Percentiles rank a stretch among this genome's conserved stretches.
These are phyloP conservation scores for Isatis lusitanica DNA, from an alignment of 441 rosid species.

Conservation along the genomic window DNA sequence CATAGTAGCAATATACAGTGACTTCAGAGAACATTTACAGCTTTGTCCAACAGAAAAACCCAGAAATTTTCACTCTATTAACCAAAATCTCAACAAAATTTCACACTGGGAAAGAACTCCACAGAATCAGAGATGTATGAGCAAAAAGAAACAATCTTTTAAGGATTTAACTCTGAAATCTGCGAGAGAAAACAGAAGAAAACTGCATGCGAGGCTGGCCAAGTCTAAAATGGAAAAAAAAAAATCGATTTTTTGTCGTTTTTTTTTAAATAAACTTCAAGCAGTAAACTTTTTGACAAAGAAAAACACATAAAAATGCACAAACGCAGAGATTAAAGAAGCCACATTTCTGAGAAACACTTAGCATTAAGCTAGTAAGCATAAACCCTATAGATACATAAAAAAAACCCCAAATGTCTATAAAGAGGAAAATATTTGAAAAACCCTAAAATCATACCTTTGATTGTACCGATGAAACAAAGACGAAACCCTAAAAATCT, in stretches of 20 bases:
- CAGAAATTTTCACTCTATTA: background rate
- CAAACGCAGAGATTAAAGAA: slow-evolving; percentile 18
- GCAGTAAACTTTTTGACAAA: no score
- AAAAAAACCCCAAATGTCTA: background rate
- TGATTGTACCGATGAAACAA: background rate
- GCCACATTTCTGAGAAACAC: slow-evolving; percentile 19
- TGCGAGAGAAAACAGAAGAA: background rate
- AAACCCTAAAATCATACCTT: slow-evolving; percentile 12
- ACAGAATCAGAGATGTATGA: background rate
- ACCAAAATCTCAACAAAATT: background rate
- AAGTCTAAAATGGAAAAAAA: no score
- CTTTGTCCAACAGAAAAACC: background rate
- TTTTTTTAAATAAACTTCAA: background rate
- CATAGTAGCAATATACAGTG: background rate
- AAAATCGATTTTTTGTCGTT: background rate
- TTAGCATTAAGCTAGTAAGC: background rate
- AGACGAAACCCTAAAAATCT: background rate
- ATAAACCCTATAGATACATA: background rate
- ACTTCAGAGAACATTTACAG: background rate
- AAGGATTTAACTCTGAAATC: background rate
- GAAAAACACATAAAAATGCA: background rate
- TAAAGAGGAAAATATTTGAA: background rate
- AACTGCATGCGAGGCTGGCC: slow-evolving; percentile 14
- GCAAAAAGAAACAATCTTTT: background rate
- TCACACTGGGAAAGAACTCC: background rate